phyloP scores from a whole-genome alignment of 306 rosid species.

The Cicer judaicum region DNA sequence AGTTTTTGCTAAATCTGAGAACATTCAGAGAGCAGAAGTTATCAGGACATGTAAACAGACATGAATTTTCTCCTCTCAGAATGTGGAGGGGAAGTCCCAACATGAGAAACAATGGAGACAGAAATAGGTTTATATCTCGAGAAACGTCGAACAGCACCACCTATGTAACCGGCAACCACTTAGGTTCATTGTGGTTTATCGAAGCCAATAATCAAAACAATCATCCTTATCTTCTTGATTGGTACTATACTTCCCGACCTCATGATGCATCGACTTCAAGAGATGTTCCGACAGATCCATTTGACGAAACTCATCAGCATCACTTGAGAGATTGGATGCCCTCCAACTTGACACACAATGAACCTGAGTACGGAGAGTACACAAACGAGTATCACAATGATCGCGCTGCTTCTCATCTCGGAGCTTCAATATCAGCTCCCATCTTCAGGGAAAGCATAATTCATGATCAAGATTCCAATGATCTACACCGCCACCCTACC shows the following conservation, averaged over 20 bases:
- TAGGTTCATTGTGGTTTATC: constrained; percentile 65
- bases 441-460: constrained; percentile 64
- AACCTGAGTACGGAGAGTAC: constrained; percentile 51
- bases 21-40: constrained; percentile 68
- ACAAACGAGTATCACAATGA: constrained; percentile 43
- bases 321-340: constrained; percentile 60
- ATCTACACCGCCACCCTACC: constrained; percentile 34
- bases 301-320: constrained; percentile 45
- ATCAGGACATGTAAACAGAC: constrained; percentile 52
- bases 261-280: constrained; percentile 26
- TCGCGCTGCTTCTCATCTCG: constrained; percentile 55
- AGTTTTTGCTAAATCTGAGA: constrained; percentile 61
- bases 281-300: constrained; percentile 49
- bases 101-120: constrained; percentile 51
- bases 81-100: constrained; percentile 56
- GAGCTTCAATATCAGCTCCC: constrained; percentile 71
- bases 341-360: constrained; percentile 45
- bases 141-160: constrained; percentile 49
- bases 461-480: constrained; percentile 47
- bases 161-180: constrained; percentile 56
- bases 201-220: constrained; percentile 59
- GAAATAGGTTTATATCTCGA: constrained; percentile 50
- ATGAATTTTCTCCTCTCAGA: constrained; percentile 55
- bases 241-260: constrained; percentile 73
- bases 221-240: constrained; percentile 78